phyloP scores from a whole-genome alignment of 495 filamentous ascomycete species.

The Rusavskia elegans region DNA sequence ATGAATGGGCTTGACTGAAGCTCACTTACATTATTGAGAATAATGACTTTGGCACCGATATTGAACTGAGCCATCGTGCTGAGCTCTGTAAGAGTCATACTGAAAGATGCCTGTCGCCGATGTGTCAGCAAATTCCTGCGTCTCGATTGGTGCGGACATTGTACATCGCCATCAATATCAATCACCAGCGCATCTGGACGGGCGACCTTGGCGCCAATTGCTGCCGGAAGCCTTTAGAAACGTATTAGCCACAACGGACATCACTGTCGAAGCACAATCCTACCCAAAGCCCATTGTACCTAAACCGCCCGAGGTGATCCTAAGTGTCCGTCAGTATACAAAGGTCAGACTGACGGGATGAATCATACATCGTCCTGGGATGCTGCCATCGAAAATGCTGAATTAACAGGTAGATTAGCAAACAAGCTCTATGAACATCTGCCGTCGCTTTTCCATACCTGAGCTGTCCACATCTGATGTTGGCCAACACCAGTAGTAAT shows the following conservation, averaged over 20 bases:
- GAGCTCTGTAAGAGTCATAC: constrained; percentile 88
- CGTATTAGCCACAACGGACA: too few species aligned
- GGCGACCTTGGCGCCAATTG: constrained; percentile 89
- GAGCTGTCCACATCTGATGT: constrained; percentile 91
- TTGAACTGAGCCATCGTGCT: constrained; percentile 83
- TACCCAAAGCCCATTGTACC: constrained; percentile 82
- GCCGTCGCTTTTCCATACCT: background rate
- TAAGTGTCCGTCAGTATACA: constrained; percentile 59
- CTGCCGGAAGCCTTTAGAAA: constrained; percentile 50
- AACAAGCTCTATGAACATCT: background rate
- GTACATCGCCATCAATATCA: constrained; percentile 71
- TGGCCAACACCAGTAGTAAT: constrained; percentile 89
- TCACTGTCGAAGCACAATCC: too few species aligned
- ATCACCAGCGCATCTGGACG: constrained; percentile 60
- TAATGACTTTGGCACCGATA: constrained; percentile 79
- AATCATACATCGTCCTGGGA: constrained; percentile 47
- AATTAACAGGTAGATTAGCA: constrained; percentile 14
- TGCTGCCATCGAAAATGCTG: constrained; percentile 86
- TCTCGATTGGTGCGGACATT: constrained; percentile 61
- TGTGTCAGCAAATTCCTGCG: constrained; percentile 68
- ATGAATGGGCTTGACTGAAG: background rate
- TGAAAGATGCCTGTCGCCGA: constrained; percentile 73
- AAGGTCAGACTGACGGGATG: constrained; percentile 41
- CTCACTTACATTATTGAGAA: constrained; percentile 56
- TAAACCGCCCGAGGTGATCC: constrained; percentile 76